phyloP scores from a whole-genome alignment of 1,139 yeast genomes.

The Pichia kudriavzevii region DNA sequence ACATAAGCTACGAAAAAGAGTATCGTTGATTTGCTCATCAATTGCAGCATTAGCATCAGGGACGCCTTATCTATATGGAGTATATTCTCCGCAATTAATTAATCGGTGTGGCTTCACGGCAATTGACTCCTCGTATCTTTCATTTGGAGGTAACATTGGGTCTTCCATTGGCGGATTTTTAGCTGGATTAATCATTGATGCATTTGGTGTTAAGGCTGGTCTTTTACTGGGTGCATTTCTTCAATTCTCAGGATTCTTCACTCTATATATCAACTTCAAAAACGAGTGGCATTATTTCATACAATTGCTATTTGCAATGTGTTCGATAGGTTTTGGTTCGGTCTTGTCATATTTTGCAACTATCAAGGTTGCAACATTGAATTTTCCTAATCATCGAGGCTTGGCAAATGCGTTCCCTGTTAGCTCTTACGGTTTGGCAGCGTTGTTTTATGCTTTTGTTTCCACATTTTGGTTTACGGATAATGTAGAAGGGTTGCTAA shows the following conservation, averaged over 20 bases:
- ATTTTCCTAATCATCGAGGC: slow-evolving; percentile 64
- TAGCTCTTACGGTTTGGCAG: slow-evolving; percentile 46
- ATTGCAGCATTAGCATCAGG: slow-evolving; percentile 50
- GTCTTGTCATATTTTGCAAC: slow-evolving; percentile 58
- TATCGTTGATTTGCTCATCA: slow-evolving; percentile 24
- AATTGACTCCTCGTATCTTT: slow-evolving; percentile 54
- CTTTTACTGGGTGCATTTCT: slow-evolving; percentile 46
- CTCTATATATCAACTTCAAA: slow-evolving; percentile 31
- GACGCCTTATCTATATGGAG: slow-evolving; percentile 65
- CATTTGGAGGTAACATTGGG: slow-evolving; percentile 57
- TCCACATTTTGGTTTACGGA: slow-evolving; percentile 39
- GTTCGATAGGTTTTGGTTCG: slow-evolving; percentile 56
- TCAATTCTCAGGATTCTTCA: slow-evolving; percentile 35
- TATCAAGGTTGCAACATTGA: slow-evolving; percentile 60
- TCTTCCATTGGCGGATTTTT: slow-evolving; percentile 61
- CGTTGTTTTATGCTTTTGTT: slow-evolving; percentile 30
- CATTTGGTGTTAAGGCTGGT: slow-evolving; percentile 46
- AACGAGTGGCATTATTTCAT: slow-evolving; percentile 26
- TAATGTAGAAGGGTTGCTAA: slow-evolving; percentile 34
- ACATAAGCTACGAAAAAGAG: no score
- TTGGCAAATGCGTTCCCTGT: slow-evolving; percentile 57
- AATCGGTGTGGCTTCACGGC: slow-evolving; percentile 49
- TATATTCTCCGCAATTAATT: slow-evolving; percentile 64
- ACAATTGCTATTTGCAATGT: slow-evolving; percentile 42
- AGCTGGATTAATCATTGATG: slow-evolving; percentile 61